phyloP scores from a whole-genome alignment of 1,284 basidiomycete genomes.

The Neolentinus lepideus region DNA sequence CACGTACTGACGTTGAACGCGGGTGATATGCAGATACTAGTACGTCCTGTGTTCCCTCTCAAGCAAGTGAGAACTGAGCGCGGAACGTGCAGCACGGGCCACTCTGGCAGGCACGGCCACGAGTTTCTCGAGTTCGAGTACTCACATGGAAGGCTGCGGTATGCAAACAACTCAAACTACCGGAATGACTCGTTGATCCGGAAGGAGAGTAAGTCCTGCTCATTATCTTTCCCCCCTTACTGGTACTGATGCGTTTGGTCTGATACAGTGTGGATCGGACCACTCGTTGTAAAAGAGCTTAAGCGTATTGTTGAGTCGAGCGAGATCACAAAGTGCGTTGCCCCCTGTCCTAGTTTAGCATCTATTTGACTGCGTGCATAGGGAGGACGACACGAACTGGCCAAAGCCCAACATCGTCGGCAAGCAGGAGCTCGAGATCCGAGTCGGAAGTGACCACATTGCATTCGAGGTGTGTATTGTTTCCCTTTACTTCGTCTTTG shows the following conservation, averaged over 20 bases:
- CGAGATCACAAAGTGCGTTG: constrained; percentile 89
- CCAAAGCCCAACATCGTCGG: constrained; percentile 98
- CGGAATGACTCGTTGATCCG: constrained; percentile 94
- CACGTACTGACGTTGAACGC: too few species aligned
- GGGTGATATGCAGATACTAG: constrained; percentile 67
- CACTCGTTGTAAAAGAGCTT: constrained; percentile 87
- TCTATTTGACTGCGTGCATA: constrained; percentile 23
- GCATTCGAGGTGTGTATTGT: constrained; percentile 78
- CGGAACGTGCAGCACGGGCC: constrained; percentile 65
- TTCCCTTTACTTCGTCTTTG: background rate
- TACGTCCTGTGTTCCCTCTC: constrained; percentile 28
- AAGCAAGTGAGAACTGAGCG: constrained; percentile 5
- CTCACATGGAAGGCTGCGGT: constrained; percentile 90
- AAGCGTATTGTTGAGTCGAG: constrained; percentile 92
- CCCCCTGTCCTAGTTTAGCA: background rate
- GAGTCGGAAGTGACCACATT: constrained; percentile 93
- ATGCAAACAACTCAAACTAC: constrained; percentile 99
- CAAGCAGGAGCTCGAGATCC: constrained; percentile 95
- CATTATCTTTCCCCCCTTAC: constrained; percentile 2
- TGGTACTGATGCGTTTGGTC: too few species aligned
- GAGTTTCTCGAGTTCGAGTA: constrained; percentile 99
- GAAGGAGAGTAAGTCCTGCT: constrained; percentile 83
- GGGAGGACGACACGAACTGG: constrained; percentile 98
- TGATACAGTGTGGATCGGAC: constrained; percentile 94
- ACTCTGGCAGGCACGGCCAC: constrained; percentile 94